Evolutionary conservation across 2,329 filamentous ascomycete species (phyloP).

Genomic region (Erysiphe pisi): DNA sequence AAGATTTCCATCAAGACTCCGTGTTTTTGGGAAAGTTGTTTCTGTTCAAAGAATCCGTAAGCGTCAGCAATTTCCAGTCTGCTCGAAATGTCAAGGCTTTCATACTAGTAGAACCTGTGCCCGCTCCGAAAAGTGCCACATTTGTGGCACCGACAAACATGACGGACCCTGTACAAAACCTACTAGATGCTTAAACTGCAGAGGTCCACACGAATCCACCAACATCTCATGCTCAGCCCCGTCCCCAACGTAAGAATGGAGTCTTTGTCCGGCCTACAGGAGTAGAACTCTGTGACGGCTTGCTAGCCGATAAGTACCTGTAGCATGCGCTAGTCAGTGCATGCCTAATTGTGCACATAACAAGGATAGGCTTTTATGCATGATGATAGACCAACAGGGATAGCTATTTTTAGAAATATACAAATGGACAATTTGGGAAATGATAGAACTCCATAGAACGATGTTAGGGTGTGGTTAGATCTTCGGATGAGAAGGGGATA

Average conservation of each 20-base stretch:
- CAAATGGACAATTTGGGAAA: no score
- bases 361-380: no score
- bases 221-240: background rate
- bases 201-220: background rate
- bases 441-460: no score
- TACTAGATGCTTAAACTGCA: background rate
- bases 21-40: constrained; percentile 3
- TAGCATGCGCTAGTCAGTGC: no score
- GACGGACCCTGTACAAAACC: background rate
- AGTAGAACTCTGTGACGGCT: background rate
- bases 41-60: background rate
- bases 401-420: no score
- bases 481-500: no score
- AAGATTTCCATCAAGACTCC: background rate
- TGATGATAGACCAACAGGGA: no score
- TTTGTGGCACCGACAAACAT: background rate
- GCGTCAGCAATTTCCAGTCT: background rate
- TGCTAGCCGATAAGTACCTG: no score
- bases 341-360: no score
- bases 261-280: background rate
- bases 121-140: no score
- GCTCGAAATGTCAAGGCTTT: background rate
- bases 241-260: background rate
- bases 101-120: background rate
- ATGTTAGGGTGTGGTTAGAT: no score